Evolutionary conservation across 2,329 filamentous ascomycete genomes (phyloP).

Genomic region (Rhinocladiella similis): DNA sequence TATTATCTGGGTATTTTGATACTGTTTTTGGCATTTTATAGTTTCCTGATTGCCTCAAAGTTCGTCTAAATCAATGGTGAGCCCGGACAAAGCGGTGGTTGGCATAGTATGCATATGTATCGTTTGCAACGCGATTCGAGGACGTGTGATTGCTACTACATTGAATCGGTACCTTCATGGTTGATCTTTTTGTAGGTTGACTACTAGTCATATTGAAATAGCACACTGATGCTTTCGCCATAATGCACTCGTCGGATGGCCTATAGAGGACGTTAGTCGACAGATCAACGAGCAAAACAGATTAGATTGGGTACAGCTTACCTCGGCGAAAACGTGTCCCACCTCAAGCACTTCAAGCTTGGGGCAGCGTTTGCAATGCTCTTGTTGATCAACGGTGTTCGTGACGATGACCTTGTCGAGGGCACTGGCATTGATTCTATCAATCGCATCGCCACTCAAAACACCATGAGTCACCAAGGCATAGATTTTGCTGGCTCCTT

Average conservation of each 20-base stretch:
- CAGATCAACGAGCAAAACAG: background rate
- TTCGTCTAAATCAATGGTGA: background rate
- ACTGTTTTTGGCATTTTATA: constrained; percentile 7
- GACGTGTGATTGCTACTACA: too few relatives aligned
- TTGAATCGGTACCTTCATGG: background rate
- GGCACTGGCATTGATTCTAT: constrained; percentile 87
- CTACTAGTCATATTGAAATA: constrained; percentile 79
- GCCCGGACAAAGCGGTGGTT: background rate
- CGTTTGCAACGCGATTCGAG: background rate
- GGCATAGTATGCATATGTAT: background rate
- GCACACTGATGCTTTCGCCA: constrained; percentile 93
- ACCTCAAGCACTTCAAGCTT: constrained; percentile 93
- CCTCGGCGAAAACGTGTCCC: constrained; percentile 85
- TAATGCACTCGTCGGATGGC: constrained; percentile 94
- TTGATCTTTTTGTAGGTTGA: background rate
- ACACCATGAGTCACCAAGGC: constrained; percentile 94
- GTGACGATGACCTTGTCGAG: constrained; percentile 94
- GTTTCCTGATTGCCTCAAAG: constrained; percentile 1
- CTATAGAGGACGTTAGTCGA: constrained; percentile 43
- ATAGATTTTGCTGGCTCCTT: constrained; percentile 84
- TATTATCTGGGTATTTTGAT: background rate
- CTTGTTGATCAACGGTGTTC: constrained; percentile 87
- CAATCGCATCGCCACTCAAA: constrained; percentile 90
- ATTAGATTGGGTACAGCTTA: constrained; percentile 36
- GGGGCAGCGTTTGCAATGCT: constrained; percentile 73